Base-by-base conservation (phyloP, 2,329 filamentous ascomycete genomes). In the Xylariales sp. region DNA sequence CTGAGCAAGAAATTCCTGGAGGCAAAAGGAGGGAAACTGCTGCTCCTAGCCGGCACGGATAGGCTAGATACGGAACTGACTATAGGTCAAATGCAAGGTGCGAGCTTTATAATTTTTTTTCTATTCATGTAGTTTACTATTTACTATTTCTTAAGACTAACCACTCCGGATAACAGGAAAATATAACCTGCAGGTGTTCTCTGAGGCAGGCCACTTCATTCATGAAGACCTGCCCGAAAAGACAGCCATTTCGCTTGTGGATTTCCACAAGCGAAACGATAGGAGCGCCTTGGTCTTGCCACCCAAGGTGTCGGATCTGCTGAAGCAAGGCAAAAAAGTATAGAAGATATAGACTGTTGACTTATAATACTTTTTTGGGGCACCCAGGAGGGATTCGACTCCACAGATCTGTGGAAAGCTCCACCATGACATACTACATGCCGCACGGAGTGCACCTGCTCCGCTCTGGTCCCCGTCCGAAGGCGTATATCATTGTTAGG, bases 161-260 rank as follows among this genome's bases (percentile, higher is more conserved):
- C n/a, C n/a, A n/a, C n/a, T n/a, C n/a, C n/a, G n/a, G n/a, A n/a
- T n/a, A n/a, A n/a, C 44, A 80, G 84, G 90, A 5, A 97, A 97
- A 72, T 98, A 97, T 57, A 89, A 95, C 40, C 69, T 98, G 31
- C 87, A 95, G 51, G 90, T 98, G 6, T 86, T 97, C 52, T 90
- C 93, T 1, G 88, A 95, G 57, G 89, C 93, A 2, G 93, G 93
- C 1, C 93, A 98, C 60, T 98, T 98, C 55, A 81, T 98, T 40
- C 93, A 98, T 48, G 93, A 98, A 61, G 93, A 98, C 59, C 76
- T 91, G 34, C 90, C 93, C 0, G 85, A 89, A 54, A 94, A 91
- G 69, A 94, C 85, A 29, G 93, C 93, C 1, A 72, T 85, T 50
- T 76, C 88, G 7, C 67, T 97, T 36, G 86, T 85, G 2, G 93